Evolutionary conservation across 148 eudicot species (phyloP).

Genomic region (Vaccinium myrtillus): DNA sequence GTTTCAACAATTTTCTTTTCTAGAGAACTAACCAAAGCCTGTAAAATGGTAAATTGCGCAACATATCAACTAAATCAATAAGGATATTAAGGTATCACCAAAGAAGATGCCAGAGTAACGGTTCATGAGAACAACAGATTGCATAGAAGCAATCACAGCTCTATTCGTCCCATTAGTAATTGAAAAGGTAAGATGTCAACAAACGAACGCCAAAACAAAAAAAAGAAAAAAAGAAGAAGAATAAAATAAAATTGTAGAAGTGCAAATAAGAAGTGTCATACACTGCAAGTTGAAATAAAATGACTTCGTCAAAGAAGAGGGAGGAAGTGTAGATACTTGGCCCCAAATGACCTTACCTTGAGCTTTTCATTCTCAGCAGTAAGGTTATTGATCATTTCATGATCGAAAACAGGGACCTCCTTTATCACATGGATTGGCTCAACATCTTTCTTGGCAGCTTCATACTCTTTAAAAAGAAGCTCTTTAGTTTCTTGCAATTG

Average conservation of each 20-base stretch:
- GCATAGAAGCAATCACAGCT: neutral
- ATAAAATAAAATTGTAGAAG: neutral
- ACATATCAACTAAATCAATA: neutral
- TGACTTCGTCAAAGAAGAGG: neutral
- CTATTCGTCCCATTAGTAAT: neutral
- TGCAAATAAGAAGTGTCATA: neutral
- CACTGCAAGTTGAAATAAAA: neutral
- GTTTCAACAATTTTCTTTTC: conserved; percentile 70
- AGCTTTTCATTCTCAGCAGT: conserved; percentile 67
- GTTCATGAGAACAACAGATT: neutral
- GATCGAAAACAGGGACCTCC: conserved; percentile 47
- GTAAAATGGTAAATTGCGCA: conserved; percentile 21
- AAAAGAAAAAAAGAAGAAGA: too few relatives aligned
- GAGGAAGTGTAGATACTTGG: neutral
- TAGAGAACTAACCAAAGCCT: conserved; percentile 63
- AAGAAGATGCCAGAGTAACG: neutral
- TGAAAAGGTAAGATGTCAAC: neutral
- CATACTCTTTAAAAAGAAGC: conserved; percentile 53
- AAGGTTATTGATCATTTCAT: conserved; percentile 49
- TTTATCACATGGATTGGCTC: conserved; percentile 38
- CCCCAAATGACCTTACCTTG: conserved; percentile 43
- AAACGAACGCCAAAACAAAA: neutral
- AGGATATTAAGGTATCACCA: neutral
- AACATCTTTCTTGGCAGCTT: conserved; percentile 38
- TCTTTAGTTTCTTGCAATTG: conserved; percentile 59